phyloP scores from a whole-genome alignment of 2,329 filamentous ascomycete species.

The Fusarium sp. region DNA sequence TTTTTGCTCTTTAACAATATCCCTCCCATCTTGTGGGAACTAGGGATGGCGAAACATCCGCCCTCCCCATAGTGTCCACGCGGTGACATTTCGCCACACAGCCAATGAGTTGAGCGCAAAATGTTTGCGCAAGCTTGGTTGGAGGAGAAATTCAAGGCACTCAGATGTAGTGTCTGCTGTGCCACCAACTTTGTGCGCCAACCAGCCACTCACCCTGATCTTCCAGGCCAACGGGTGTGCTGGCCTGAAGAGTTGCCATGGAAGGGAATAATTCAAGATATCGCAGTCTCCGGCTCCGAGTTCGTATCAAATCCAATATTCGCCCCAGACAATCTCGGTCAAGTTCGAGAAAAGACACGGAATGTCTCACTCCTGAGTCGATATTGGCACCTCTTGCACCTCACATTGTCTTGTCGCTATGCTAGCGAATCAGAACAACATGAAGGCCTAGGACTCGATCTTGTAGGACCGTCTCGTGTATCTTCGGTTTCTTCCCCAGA shows the following conservation, averaged over 20 bases:
- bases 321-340: not conserved
- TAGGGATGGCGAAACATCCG: not conserved
- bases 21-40: not conserved
- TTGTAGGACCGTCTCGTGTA: slow-evolving; percentile 19
- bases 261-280: not conserved
- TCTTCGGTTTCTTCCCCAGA: slow-evolving; percentile 26
- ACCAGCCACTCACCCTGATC: not conserved
- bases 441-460: slow-evolving; percentile 7
- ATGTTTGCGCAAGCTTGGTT: not conserved
- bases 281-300: not conserved
- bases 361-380: not conserved
- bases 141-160: not conserved
- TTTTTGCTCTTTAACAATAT: not conserved
- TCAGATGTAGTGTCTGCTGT: not conserved
- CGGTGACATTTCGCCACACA: not conserved
- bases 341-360: not conserved
- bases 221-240: not conserved
- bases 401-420: slow-evolving; percentile 17
- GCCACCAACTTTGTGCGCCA: not conserved
- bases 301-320: not conserved
- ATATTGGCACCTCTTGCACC: not conserved
- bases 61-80: not conserved
- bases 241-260: not conserved
- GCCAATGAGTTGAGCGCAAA: not conserved
- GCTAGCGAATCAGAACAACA: slow-evolving; percentile 11